phyloP scores from a whole-genome alignment of 805 yeast genomes.

The Yarrowia divulgata region DNA sequence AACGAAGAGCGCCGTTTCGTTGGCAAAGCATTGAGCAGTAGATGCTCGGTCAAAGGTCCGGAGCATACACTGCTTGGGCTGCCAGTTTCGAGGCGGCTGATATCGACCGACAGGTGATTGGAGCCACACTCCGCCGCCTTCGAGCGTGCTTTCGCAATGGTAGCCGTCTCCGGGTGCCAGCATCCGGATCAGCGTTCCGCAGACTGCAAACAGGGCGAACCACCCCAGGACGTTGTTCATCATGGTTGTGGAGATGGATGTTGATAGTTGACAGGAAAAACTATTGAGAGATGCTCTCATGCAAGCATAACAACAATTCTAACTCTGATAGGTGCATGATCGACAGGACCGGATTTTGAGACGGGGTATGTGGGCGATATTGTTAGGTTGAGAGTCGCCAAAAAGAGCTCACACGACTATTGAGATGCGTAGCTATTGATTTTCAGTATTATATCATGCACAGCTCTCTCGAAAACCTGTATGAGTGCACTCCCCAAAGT shows the following conservation, averaged over 20 bases:
- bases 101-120: conserved; percentile 13
- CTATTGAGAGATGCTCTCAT: background rate
- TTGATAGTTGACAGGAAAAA: background rate
- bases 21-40: conserved; percentile 41
- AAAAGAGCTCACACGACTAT: background rate
- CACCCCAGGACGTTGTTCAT: conserved; percentile 31
- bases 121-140: conserved; percentile 25
- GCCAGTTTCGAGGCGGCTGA: conserved; percentile 43
- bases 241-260: conserved; percentile 17
- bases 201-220: conserved; percentile 14
- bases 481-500: too few relatives aligned
- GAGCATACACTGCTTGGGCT: conserved; percentile 44
- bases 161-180: conserved; percentile 28
- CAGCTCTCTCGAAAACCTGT: too few relatives aligned
- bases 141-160: conserved; percentile 34
- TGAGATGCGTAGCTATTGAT: background rate
- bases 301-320: conserved; percentile 12
- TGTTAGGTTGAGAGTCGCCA: too few relatives aligned
- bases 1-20: conserved; percentile 43
- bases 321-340: conserved; percentile 36
- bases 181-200: conserved; percentile 15
- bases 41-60: conserved; percentile 42
- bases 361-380: background rate
- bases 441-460: too few relatives aligned
- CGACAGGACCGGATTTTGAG: conserved; percentile 5